Evolutionary conservation across 169 alveolate species (phyloP).

Genomic region (Amoebophrya sp.): DNA sequence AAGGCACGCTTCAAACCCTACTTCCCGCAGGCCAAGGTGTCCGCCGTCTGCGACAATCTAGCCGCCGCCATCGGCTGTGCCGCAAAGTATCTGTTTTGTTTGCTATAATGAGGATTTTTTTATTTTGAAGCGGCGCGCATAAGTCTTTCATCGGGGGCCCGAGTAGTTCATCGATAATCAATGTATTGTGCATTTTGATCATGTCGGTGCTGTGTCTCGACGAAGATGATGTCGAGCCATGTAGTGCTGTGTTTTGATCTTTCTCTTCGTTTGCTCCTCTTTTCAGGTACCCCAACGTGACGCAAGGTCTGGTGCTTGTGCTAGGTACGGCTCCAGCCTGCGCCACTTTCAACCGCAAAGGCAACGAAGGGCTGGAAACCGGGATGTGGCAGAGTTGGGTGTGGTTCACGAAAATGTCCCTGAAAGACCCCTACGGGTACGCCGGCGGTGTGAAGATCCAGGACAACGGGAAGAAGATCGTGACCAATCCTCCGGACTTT

Average conservation of each 20-base stretch:
- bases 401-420: slow-evolving; percentile 26
- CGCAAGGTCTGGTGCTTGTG: slow-evolving; percentile 24
- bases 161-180: no score
- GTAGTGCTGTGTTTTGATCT: no score
- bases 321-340: slow-evolving; percentile 21
- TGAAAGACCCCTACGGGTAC: slow-evolving; percentile 26
- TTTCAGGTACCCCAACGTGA: slow-evolving; percentile 17
- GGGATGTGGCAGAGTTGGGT: slow-evolving; percentile 30
- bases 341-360: slow-evolving; percentile 8
- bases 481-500: background rate
- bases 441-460: slow-evolving; percentile 19
- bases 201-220: no score
- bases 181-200: no score
- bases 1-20: background rate
- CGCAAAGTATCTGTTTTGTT: background rate
- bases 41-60: background rate
- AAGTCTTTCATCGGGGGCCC: no score
- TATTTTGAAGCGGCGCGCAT: no score
- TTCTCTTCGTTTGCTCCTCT: no score
- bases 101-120: no score
- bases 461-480: background rate
- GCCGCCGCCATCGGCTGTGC: slow-evolving; percentile 31
- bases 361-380: background rate
- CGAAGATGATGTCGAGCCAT: no score
- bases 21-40: slow-evolving; percentile 18